Base-by-base conservation (phyloP, 106 monocot species). In the Ottelia alismoides region DNA sequence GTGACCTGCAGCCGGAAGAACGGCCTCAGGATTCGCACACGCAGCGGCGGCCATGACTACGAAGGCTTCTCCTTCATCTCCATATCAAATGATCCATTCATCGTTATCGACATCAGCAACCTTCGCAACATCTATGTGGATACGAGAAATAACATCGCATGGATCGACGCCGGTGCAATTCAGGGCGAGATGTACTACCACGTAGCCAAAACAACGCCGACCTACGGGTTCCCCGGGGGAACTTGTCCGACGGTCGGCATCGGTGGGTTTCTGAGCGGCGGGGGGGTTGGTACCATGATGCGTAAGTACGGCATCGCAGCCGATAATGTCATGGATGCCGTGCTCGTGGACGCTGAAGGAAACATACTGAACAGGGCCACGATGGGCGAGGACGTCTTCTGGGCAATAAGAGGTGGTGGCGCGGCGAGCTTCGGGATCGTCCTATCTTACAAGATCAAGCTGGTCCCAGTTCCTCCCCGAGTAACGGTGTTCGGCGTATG, bases 351-450 rank as follows among this genome's bases (percentile, higher is more conserved):
- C 19, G 62, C 27, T 11, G 17, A 56, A 0, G 76, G 65, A 25
- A 20, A 31, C 19, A 11, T 76, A 3, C 10, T 76, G n/a, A 56
- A 70, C 31, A 45, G 66, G 40, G 46, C 20, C 22, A 27, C 60
- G n/a, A 78, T 83, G 83, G 83, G 78, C 1, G 74, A 83, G 22
- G 71, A 71, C 26, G 44, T 68, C 20, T 83, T 83, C 30, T 78
- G 83, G 83, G 83, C 78, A 3, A 70, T 75, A 48, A 70, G 70
- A 61, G 76, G 76, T 1, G 76, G 73, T 0, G 70, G 75, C 10
- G 76, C 53, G n/a, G 65, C 54, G 4, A 70, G 55, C 49, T 76
- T 76, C 27, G 60, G 60, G 17, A 18, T 70, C 20, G 51, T 76
- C 14, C 1, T 65, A 10, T 25, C 56, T 5, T 76, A 24, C 45